Evolutionary conservation across 371 early-diverging fungal species (phyloP).

Genomic region (Cladochytrium tenue): DNA sequence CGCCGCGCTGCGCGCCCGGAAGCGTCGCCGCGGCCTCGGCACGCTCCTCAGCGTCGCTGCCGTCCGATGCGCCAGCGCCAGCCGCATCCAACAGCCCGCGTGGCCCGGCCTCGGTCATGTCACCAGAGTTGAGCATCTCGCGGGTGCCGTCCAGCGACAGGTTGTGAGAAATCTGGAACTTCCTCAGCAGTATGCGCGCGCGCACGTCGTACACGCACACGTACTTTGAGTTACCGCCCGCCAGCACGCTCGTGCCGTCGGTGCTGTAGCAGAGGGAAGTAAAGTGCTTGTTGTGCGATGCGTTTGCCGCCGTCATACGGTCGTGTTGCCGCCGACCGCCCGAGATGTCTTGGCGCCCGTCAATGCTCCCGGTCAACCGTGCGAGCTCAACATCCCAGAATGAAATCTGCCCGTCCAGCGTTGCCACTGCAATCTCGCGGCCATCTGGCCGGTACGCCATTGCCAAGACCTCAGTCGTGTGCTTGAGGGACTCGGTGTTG

Average conservation of each 20-base stretch:
- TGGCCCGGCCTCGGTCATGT: slow-evolving; percentile 94
- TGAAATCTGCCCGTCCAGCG: slow-evolving; percentile 88
- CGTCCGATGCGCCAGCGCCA: slow-evolving; percentile 48
- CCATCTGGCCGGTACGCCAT: slow-evolving; percentile 91
- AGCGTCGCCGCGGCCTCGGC: slow-evolving; percentile 72
- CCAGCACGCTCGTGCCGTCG: slow-evolving; percentile 87
- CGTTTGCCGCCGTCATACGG: slow-evolving; percentile 79
- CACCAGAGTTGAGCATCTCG: slow-evolving; percentile 81
- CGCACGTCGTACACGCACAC: slow-evolving; percentile 92
- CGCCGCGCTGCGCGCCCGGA: slow-evolving; percentile 87
- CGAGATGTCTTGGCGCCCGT: slow-evolving; percentile 90
- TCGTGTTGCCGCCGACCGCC: slow-evolving; percentile 78
- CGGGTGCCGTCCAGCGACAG: slow-evolving; percentile 89
- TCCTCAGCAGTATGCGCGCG: slow-evolving; percentile 74
- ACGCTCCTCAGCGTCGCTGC: slow-evolving; percentile 82
- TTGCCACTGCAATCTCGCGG: slow-evolving; percentile 79
- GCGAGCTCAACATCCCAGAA: slow-evolving; percentile 78
- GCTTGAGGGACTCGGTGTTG: slow-evolving; percentile 71
- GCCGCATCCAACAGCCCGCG: slow-evolving; percentile 76
- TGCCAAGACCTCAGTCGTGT: slow-evolving; percentile 83
- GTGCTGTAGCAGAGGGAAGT: slow-evolving; percentile 90
- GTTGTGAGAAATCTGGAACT: slow-evolving; percentile 89
- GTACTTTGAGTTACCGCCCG: slow-evolving; percentile 91
- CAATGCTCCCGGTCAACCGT: slow-evolving; percentile 73
- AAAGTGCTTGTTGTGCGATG: slow-evolving; percentile 83